These are phyloP conservation scores for Combretum micranthum DNA, from an alignment of 345 rosid genomes.

Conservation along the genomic window DNA sequence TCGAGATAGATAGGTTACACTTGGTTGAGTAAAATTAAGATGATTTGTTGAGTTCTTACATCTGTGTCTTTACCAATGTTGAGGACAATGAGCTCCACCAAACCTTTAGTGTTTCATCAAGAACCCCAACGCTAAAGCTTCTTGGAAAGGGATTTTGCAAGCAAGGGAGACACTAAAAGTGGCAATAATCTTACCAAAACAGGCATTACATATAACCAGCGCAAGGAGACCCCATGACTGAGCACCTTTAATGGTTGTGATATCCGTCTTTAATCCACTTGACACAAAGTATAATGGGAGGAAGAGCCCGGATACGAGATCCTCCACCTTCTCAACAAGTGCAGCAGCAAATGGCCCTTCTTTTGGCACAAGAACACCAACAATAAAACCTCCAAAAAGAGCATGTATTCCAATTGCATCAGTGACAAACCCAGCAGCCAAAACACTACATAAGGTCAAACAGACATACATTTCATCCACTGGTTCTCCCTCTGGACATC, in stretches of 20 bases:
- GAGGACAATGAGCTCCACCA: conserved; percentile 88
- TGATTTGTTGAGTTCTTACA: no score
- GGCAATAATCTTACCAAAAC: conserved; percentile 66
- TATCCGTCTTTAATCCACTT: conserved; percentile 76
- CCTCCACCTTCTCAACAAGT: conserved; percentile 69
- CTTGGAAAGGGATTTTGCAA: conserved; percentile 40
- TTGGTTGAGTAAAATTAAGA: no score
- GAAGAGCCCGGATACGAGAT: conserved; percentile 69
- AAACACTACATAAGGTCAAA: conserved; percentile 41
- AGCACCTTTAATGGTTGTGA: conserved; percentile 47
- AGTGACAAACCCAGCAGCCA: conserved; percentile 55
- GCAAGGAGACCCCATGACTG: conserved; percentile 73
- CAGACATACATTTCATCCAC: conserved; percentile 61
- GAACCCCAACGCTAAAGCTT: conserved; percentile 59
- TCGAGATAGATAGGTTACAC: no score
- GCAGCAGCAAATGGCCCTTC: conserved; percentile 67
- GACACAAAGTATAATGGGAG: conserved; percentile 74
- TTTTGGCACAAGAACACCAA: conserved; percentile 67
- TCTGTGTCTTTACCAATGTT: no score
- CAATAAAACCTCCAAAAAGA: conserved; percentile 73
- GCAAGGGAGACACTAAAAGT: conserved; percentile 46
- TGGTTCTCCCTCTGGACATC: conserved; percentile 75
- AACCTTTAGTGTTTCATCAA: conserved; percentile 82
- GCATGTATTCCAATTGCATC: conserved; percentile 76
- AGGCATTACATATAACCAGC: conserved; percentile 55